Conservation (phyloP, 805 yeast species). For the Candida maesae region DNA sequence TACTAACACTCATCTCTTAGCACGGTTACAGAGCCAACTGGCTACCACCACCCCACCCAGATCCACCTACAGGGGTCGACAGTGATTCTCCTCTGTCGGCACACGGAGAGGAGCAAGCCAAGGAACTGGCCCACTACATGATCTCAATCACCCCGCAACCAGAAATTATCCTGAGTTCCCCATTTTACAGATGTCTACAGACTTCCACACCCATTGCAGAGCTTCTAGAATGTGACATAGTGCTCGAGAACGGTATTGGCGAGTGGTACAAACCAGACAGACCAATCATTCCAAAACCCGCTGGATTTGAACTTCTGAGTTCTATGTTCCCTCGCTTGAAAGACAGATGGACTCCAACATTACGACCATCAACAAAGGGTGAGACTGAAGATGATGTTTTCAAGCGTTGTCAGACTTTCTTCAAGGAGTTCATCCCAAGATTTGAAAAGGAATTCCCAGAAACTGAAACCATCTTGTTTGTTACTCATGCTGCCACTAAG, state of each 20-base stretch:
- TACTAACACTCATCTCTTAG: slow-evolving; percentile 19
- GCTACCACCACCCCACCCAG: slow-evolving; percentile 68
- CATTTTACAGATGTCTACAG: slow-evolving; percentile 86
- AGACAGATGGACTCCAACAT: slow-evolving; percentile 47
- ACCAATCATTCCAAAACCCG: slow-evolving; percentile 67
- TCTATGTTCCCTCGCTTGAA: slow-evolving; percentile 49
- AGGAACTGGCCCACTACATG: slow-evolving; percentile 65
- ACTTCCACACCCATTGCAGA: slow-evolving; percentile 72
- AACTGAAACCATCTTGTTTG: slow-evolving; percentile 59
- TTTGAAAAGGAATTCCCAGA: slow-evolving; percentile 58
- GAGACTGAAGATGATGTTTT: slow-evolving; percentile 74
- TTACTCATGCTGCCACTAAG: slow-evolving; percentile 92
- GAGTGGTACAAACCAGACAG: slow-evolving; percentile 87
- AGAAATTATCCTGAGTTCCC: slow-evolving; percentile 69
- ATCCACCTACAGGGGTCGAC: slow-evolving; percentile 84
- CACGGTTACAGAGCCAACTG: slow-evolving; percentile 93
- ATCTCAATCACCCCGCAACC: slow-evolving; percentile 54
- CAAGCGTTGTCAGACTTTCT: slow-evolving; percentile 51
- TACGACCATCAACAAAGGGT: slow-evolving; percentile 62
- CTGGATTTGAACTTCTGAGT: slow-evolving; percentile 42
- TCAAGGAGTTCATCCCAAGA: slow-evolving; percentile 52
- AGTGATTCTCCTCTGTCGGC: slow-evolving; percentile 86
- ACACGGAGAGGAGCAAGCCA: slow-evolving; percentile 86
- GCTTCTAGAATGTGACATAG: slow-evolving; percentile 52
- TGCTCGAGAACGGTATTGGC: slow-evolving; percentile 79